phyloP scores from a whole-genome alignment of 257 asterid genomes.

The Ophiorrhiza pumila region DNA sequence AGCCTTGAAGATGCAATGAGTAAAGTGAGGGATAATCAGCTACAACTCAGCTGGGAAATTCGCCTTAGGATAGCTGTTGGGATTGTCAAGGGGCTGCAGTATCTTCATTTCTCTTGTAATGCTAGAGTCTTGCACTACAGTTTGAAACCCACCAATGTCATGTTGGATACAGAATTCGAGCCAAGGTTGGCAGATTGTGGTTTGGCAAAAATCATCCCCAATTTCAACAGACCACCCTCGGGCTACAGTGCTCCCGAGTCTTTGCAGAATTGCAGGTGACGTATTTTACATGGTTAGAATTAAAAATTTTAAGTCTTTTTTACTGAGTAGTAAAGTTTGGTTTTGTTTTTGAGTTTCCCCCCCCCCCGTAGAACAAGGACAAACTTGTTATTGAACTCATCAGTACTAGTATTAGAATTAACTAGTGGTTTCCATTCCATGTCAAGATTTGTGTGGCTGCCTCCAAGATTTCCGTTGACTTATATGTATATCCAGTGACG shows the following conservation, averaged over 20 bases:
- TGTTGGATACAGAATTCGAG: constrained; percentile 67
- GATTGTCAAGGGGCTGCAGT: constrained; percentile 65
- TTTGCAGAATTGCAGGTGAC: constrained; percentile 66
- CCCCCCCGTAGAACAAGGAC: neutral
- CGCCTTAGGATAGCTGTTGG: constrained; percentile 82
- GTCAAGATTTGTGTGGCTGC: neutral
- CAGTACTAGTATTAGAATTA: neutral
- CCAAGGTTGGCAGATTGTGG: constrained; percentile 84
- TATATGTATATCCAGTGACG: neutral
- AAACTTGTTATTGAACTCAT: neutral
- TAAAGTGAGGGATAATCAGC: constrained; percentile 57
- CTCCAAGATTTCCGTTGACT: no score
- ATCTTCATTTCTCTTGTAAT: constrained; percentile 73
- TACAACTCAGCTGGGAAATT: constrained; percentile 74
- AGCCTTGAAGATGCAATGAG: constrained; percentile 81
- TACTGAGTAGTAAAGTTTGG: neutral
- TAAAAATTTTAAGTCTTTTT: neutral
- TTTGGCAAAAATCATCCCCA: constrained; percentile 57
- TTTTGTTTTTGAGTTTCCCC: neutral
- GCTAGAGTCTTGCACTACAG: constrained; percentile 66
- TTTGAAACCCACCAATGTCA: constrained; percentile 85
- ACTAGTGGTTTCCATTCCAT: neutral
- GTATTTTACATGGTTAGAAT: constrained; percentile 1
- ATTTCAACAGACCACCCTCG: constrained; percentile 40
- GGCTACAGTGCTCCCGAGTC: constrained; percentile 73